These are phyloP conservation scores for Brassica carinata DNA, from an alignment of 345 rosid species.

Conservation along the genomic window DNA sequence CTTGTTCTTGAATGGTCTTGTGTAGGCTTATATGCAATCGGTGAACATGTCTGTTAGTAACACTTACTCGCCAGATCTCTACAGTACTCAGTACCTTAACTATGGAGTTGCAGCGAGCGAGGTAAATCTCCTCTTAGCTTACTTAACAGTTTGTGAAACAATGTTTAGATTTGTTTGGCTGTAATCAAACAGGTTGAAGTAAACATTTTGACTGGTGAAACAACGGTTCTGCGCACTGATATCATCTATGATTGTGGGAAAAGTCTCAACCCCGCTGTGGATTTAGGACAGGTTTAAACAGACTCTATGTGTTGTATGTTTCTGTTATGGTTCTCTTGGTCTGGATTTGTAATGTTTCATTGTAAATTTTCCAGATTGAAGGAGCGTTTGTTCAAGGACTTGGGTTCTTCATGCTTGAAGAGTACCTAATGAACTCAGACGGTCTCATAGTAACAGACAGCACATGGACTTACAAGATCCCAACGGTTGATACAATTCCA, in stretches of 20 bases:
- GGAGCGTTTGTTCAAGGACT: constrained; percentile 96
- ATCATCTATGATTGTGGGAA: constrained; percentile 91
- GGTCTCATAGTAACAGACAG: constrained; percentile 72
- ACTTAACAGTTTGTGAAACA: background rate
- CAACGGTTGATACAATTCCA: constrained; percentile 86
- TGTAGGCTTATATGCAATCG: constrained; percentile 37
- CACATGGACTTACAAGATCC: constrained; percentile 96
- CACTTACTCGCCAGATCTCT: constrained; percentile 49
- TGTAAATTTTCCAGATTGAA: constrained; percentile 66
- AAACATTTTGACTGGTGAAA: constrained; percentile 77
- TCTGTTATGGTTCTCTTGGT: constrained; percentile 5
- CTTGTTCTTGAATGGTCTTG: background rate
- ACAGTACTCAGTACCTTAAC: constrained; percentile 61
- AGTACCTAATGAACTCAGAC: constrained; percentile 71
- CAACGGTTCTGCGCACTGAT: constrained; percentile 72
- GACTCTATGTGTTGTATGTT: background rate
- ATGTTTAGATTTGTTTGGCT: constrained; percentile 12
- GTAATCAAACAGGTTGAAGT: constrained; percentile 68
- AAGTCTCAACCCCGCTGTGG: constrained; percentile 97
- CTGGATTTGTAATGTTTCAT: constrained; percentile 13
- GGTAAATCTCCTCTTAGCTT: constrained; percentile 53
- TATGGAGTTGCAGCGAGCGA: constrained; percentile 94
- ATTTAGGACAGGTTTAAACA: constrained; percentile 85
- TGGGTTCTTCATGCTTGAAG: constrained; percentile 94
- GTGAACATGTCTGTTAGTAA: constrained; percentile 63